A percentile compares a stretch with the other conserved stretches of the same genome.
Conservation (phyloP, 2,329 filamentous ascomycete genomes). For the Bipolaris sorokiniana region DNA sequence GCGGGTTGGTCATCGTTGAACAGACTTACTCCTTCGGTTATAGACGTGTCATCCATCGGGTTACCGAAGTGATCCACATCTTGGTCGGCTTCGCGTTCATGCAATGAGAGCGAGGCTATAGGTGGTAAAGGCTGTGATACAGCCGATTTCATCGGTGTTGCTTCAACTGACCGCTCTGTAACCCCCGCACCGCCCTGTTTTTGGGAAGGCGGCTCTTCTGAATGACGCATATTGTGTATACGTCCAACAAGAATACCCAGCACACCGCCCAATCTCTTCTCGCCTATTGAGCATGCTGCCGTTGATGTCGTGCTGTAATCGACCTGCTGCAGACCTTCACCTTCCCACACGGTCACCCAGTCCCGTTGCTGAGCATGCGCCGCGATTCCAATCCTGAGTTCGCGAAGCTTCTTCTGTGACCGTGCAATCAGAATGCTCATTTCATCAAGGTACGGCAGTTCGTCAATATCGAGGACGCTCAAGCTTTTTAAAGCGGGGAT, state of each 20-base stretch:
- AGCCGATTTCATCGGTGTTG: constrained; percentile 28
- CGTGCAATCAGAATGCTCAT: constrained; percentile 78
- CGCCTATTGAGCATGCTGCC: constrained; percentile 59
- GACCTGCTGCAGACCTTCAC: constrained; percentile 66
- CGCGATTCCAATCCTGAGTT: constrained; percentile 76
- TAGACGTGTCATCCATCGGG: constrained; percentile 28
- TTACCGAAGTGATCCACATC: constrained; percentile 38
- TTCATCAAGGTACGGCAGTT: constrained; percentile 81
- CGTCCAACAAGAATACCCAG: constrained; percentile 71
- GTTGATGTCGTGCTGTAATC: constrained; percentile 65
- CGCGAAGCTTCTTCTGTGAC: constrained; percentile 69
- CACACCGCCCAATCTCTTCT: constrained; percentile 70
- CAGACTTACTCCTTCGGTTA: constrained; percentile 36
- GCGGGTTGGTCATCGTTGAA: constrained; percentile 26
- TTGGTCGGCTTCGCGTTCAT: constrained; percentile 40
- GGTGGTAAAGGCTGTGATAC: constrained; percentile 25
- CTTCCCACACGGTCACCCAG: constrained; percentile 69
- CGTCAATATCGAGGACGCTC: constrained; percentile 80
- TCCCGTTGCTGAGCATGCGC: constrained; percentile 58
- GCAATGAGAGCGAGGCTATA: constrained; percentile 26
- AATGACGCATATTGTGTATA: constrained; percentile 64
- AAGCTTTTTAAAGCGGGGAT: constrained; percentile 76
- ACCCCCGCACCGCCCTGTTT: constrained; percentile 15
- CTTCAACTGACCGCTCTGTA: constrained; percentile 24
- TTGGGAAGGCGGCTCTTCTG: constrained; percentile 31